These are phyloP conservation scores for Aureoboletus auriporus DNA, from an alignment of 768 basidiomycete species.

Conservation along the genomic window DNA sequence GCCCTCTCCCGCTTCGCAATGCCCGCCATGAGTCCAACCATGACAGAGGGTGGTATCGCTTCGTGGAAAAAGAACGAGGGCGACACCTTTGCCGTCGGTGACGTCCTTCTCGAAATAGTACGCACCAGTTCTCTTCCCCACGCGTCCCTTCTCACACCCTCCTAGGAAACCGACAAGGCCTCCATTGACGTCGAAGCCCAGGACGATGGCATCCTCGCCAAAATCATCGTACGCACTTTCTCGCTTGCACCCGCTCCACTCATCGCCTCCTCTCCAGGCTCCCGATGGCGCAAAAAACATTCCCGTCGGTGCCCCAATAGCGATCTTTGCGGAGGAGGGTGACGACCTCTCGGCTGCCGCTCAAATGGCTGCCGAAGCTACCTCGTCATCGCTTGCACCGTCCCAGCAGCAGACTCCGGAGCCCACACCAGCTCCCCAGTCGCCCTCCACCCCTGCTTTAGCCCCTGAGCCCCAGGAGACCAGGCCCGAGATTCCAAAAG, in stretches of 20 bases:
- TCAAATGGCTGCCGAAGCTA: conserved; percentile 63
- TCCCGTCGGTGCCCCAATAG: conserved; percentile 83
- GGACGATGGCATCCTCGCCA: conserved; percentile 94
- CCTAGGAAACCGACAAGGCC: conserved; percentile 98
- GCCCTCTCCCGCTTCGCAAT: conserved; percentile 88
- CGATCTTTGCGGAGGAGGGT: conserved; percentile 90
- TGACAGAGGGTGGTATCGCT: conserved; percentile 99
- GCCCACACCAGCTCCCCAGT: conserved; percentile 37
- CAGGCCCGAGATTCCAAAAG: conserved; percentile 55
- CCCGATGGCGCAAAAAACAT: conserved; percentile 85
- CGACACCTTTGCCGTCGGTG: conserved; percentile 82
- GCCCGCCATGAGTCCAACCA: conserved; percentile 99
- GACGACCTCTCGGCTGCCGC: conserved; percentile 86
- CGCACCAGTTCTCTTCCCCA: conserved; percentile 24
- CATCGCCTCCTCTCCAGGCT: conserved; percentile 42
- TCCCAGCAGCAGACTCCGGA: conserved; percentile 38
- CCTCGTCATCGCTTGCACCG: conserved; percentile 35
- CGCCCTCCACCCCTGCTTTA: conserved; percentile 32
- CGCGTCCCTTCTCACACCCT: conserved; percentile 7
- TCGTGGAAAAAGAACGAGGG: conserved; percentile 98
- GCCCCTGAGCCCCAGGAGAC: conserved; percentile 35
- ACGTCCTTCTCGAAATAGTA: conserved; percentile 95
- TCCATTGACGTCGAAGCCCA: conserved; percentile 99
- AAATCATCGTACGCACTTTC: conserved; percentile 77
- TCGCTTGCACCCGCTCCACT: neutral